Conservation (phyloP, 1,284 basidiomycete genomes). For the Irpex rosettiformis region DNA sequence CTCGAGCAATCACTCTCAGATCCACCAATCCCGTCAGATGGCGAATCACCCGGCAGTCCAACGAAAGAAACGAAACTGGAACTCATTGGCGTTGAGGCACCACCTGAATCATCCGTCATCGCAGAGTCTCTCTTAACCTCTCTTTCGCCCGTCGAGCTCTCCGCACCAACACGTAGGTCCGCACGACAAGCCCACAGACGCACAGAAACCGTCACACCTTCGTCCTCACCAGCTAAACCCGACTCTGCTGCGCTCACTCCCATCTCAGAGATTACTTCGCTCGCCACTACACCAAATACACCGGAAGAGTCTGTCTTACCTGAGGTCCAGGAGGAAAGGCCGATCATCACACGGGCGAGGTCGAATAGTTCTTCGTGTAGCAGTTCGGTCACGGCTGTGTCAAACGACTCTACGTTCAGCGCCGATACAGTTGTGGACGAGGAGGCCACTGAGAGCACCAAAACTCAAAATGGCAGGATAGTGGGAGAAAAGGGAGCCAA, state of each 20-base stretch:
- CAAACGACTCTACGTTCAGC: neutral
- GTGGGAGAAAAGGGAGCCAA: conserved; percentile 2
- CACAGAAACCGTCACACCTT: neutral
- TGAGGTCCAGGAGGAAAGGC: conserved; percentile 7
- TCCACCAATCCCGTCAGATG: neutral
- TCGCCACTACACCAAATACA: neutral
- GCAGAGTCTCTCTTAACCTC: conserved; percentile 13
- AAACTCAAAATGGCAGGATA: conserved; percentile 1
- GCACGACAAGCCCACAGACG: conserved; percentile 7
- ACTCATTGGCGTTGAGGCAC: conserved; percentile 11
- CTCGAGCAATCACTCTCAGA: conserved; percentile 2
- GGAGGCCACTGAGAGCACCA: neutral
- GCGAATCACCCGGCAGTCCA: conserved; percentile 2
- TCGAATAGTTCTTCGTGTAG: conserved; percentile 19
- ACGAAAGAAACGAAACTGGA: conserved; percentile 17
- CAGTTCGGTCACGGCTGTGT: conserved; percentile 17
- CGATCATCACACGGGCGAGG: conserved; percentile 8
- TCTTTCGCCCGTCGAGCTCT: neutral
- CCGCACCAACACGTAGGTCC: conserved; percentile 8
- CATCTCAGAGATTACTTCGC: conserved; percentile 1
- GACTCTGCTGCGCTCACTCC: neutral
- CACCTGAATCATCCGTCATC: conserved; percentile 13
- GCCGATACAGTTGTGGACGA: neutral
- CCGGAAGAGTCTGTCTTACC: neutral
- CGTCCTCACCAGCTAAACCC: neutral